Evolutionary conservation across 2,329 filamentous ascomycete species (phyloP), one percentile per base, ranked within the genome.

Genomic region (Ceratocystis albifundus): DNA sequence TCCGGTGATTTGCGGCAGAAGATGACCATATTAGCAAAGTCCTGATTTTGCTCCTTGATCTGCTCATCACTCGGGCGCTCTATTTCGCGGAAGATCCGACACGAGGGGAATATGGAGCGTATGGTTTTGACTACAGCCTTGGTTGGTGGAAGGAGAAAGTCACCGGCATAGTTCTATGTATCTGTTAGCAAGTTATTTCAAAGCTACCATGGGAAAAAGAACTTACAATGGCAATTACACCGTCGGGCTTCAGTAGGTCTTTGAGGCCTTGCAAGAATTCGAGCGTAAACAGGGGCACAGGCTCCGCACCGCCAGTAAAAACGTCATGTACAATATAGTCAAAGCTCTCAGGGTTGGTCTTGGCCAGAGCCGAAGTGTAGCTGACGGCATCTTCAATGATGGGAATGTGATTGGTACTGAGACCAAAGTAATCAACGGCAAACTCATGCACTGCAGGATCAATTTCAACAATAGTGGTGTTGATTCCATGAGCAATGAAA

Each of bases 251-350:
- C 59, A 99, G 80, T 5, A 97, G 81, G 3, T 80, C 74, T 70
- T 84, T 78, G 1, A 99, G 79, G 4, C 87, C 84, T 64, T 82
- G 76, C 55, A 99, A 77, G 72, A 99, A 97, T 71, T 94, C 88
- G 4, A 86, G 75, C 0, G 92, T 97, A 76, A 99, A 99, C 6
- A 99, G 83, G 6, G 86, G 80, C 2, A 92, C 84, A 0, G 94
- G 94, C 74, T 97, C 94, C 0, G 91, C 92, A 64, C 94, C 94
- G 28, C 94, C 94, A 0, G 94, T 99, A 74, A 99, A 99, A 28
- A 99, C 94, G 71, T 99, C 94, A 74, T 99, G 94, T 65, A 99
- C 82, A 72, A 99, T 94, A 77, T 96, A 97, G 77, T 96, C 88
- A 74, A 88, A 99, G 32, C 79, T 79, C 61, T 78, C 74, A 6